phyloP scores from a whole-genome alignment of 2,329 filamentous ascomycete genomes.

The Fusarium torreyae region DNA sequence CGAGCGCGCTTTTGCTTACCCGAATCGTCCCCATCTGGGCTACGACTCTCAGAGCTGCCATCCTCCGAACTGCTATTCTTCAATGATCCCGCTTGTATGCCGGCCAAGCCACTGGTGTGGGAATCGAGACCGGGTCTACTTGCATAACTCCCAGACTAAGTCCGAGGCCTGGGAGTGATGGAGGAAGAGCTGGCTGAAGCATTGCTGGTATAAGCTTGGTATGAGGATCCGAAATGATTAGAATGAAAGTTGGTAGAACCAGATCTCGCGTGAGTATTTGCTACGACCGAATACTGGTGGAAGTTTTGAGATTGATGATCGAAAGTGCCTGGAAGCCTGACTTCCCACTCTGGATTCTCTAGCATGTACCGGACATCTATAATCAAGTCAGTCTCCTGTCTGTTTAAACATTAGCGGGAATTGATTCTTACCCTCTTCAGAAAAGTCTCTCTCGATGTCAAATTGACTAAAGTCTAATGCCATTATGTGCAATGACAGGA shows the following conservation, averaged over 20 bases:
- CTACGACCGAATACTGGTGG: background rate
- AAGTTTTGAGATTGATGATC: background rate
- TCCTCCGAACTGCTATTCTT: constrained; percentile 8
- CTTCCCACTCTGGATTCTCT: background rate
- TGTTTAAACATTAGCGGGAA: rapidly evolving
- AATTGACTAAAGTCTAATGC: constrained; percentile 9
- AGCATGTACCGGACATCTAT: constrained; percentile 11
- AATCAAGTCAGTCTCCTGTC: background rate
- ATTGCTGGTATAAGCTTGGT: background rate
- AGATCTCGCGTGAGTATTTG: background rate
- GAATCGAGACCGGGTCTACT: constrained; percentile 23
- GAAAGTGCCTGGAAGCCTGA: too few relatives aligned
- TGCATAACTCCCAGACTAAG: constrained; percentile 33
- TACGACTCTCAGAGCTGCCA: background rate
- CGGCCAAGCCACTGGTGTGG: constrained; percentile 18
- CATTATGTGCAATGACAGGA: constrained; percentile 2
- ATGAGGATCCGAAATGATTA: background rate
- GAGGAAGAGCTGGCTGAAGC: background rate
- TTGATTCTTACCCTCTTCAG: constrained; percentile 1
- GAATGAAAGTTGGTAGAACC: background rate
- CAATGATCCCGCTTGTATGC: constrained; percentile 31
- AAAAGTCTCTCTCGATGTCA: constrained; percentile 18
- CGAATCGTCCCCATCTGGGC: background rate
- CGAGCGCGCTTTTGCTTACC: background rate
- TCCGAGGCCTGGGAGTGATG: constrained; percentile 29